Conservation (phyloP, 2,329 filamentous ascomycete genomes). For the Geoglossum cookeanum region DNA sequence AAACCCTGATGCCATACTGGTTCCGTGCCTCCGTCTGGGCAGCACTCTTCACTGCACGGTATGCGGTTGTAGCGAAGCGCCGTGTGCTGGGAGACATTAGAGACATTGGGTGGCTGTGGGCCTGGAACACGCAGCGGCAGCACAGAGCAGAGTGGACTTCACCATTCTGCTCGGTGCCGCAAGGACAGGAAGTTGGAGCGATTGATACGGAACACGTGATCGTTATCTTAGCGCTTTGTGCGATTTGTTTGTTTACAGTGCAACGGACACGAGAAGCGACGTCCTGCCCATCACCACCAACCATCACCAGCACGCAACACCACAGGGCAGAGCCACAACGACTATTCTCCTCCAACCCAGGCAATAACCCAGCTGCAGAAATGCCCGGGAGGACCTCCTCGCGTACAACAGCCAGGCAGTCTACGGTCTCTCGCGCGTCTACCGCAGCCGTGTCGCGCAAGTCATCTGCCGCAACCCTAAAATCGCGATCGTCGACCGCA, state of each 20-base stretch:
- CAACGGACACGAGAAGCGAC: background rate
- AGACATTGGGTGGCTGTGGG: too few species aligned
- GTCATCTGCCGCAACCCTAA: constrained; percentile 21
- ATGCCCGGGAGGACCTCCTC: constrained; percentile 30
- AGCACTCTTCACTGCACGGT: constrained; percentile 30
- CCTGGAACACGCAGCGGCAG: background rate
- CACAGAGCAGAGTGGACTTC: too few species aligned
- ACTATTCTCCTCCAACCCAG: background rate
- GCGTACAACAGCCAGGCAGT: constrained; percentile 20
- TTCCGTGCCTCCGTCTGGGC: constrained; percentile 30
- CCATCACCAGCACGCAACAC: background rate
- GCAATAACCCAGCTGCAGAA: background rate
- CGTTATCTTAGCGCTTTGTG: constrained; percentile 3
- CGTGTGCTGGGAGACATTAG: constrained; percentile 51
- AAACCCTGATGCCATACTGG: constrained; percentile 50
- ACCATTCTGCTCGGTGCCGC: too few species aligned
- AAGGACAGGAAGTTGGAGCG: background rate
- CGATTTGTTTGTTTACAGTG: constrained; percentile 4
- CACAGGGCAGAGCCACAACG: background rate
- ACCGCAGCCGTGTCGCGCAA: constrained; percentile 18
- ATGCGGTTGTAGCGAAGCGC: constrained; percentile 44
- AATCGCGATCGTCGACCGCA: constrained; percentile 22
- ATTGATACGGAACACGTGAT: background rate
- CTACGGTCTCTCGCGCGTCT: constrained; percentile 12
- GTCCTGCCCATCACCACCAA: background rate